Base-by-base conservation (phyloP, 75 land plant species). In the Gnetum montanum region DNA sequence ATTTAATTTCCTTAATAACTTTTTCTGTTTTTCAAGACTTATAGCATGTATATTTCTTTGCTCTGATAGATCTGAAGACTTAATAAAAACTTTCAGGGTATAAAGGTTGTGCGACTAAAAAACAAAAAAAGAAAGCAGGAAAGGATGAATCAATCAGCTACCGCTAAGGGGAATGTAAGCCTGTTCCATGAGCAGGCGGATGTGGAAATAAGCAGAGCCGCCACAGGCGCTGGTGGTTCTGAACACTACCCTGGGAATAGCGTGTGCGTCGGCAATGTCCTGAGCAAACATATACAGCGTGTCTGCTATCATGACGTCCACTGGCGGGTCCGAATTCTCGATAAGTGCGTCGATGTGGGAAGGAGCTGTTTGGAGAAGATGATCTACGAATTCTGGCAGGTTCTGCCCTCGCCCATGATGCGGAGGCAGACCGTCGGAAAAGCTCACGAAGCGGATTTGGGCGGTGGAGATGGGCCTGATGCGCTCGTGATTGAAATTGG, bases 251-350 rank as follows among this genome's bases (percentile, higher is more conserved):
- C 61, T 27, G 8, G 69, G 78, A 2, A 75, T 13, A 13, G 27
- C 48, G 30, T 67, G 46, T 16, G 60, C 56, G 34, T 49, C 41
- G n/a, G 73, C 72, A 2, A 41, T 36, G 1, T 60, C 8, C 27
- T 60, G 52, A 0, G 58, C 50, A 2, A 58, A 69, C n/a, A n/a
- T n/a, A 0, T 8, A 27, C 0, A 8, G 20, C 3, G 34, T 43
- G 36, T 74, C 77, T 1, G 63, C 61, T 34, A 74, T 36, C 4
- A 74, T 43, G 53, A 63, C 64, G 0, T 57, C 60, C 12, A 62
- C 40, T 0, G 63, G 58, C 3, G 64, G 31, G 5, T 20, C 57
- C 11, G 6, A 1, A 20, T 54, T 54, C 23, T 20, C n/a, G 13
- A 54, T 4, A 34, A 54, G 18, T 3, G 8, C 23, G 5, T 33